Base-by-base conservation (phyloP, 1,284 basidiomycete genomes). In the Meira nashicola region DNA sequence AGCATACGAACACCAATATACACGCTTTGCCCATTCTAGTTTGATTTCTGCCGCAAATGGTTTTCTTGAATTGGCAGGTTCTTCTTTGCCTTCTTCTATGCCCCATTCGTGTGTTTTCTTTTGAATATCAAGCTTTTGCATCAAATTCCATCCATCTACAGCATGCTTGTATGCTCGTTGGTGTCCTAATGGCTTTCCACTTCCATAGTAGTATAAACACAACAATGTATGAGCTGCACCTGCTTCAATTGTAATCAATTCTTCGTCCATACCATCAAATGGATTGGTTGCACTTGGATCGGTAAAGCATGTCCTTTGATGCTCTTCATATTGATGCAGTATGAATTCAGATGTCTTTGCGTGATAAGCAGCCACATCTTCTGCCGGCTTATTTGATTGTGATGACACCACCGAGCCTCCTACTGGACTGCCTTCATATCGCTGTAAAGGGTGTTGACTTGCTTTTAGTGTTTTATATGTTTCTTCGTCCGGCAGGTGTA, bases 191-290 rank as follows among this genome's bases (percentile, higher is more conserved):
- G 56, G 49, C 11, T 65, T 62, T 44, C 64, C 62, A 1, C 59
- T 62, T 39, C 71, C 71, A 51, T 71, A 73, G 55, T 70, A 63
- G 57, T 70, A 73, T 44, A 71, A 69, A 5, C 69, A 58, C 14
- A 73, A 58, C 33, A 73, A 59, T 12, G 64, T 66, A 33, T 70
- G 69, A 10, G 71, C 71, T 0, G 71, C 69, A 23, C 65, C 66
- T 39, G 65, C 65, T 63, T 73, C 71, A 64, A 73, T 73, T 15
- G 60, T 54, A 1, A 66, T 54, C 14, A 73, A 55, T 51, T 70
- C 64, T n/a, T 66, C 40, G 39, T 73, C 71, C 28, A 54, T 55
- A 37, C 48, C 62, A 38, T 49, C 57, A 51, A 52, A 55, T 38
- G 39, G 61, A 55, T 54, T 64, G 37, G 59, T 38, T 48, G 52